These are phyloP conservation scores for Stentor coeruleus DNA, from an alignment of 73 alveolate genomes.

Conservation along the genomic window DNA sequence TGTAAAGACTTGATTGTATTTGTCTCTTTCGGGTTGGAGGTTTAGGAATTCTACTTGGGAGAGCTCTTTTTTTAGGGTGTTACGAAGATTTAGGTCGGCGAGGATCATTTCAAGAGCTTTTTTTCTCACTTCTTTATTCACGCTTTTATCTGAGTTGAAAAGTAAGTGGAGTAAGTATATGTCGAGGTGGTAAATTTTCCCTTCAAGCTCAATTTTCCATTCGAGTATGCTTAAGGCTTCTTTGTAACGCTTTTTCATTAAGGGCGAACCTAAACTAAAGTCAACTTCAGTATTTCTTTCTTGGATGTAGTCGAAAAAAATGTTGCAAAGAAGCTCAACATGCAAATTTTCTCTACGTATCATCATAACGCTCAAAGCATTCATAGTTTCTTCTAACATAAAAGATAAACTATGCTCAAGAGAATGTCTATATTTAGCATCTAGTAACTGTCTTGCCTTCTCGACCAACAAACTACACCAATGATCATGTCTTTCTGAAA, in stretches of 20 bases:
- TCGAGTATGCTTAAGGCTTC: background rate
- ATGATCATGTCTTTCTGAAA: background rate
- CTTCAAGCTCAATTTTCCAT: background rate
- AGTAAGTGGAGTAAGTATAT: background rate
- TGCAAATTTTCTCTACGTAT: background rate
- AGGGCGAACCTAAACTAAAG: no score
- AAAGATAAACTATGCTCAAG: background rate
- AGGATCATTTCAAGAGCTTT: background rate
- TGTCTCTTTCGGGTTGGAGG: background rate
- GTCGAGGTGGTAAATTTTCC: background rate
- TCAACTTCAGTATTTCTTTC: no score
- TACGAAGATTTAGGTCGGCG: background rate
- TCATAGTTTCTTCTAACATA: background rate
- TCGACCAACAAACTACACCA: background rate
- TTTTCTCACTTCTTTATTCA: constrained; percentile 11
- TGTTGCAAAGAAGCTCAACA: background rate
- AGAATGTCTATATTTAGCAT: background rate
- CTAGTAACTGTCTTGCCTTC: background rate
- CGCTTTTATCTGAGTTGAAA: background rate
- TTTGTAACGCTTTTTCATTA: no score
- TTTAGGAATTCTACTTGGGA: background rate
- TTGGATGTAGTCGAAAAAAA: no score
- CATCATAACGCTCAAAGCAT: background rate
- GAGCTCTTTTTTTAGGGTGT: constrained; percentile 7
- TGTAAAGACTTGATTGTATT: no score